Base-by-base conservation (phyloP, 1,284 basidiomycete species). In the Acaromyces ingoldii region DNA sequence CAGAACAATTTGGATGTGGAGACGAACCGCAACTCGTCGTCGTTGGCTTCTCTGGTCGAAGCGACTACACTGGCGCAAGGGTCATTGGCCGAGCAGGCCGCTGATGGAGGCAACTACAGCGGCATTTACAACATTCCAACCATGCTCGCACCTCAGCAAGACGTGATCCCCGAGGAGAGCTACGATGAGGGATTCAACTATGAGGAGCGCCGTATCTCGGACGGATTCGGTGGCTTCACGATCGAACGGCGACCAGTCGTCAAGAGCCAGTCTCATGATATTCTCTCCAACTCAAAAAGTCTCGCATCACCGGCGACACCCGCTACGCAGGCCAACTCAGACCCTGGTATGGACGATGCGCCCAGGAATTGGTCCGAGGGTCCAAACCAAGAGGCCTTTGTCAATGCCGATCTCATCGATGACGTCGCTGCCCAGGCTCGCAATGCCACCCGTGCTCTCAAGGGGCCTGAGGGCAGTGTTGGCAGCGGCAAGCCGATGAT, bases 401-500 rank as follows among this genome's bases (percentile, higher is more conserved):
- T 50, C 24, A 30, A 22, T 29, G 13, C 25, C 28, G 21, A 43
- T 43, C 33, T 70, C 33, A 34, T 64, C 19, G 63, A 67, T 24
- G 67, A 70, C 30, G 51, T 70, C 2, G 67, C 60, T 1, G 59
- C 63, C n/a, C 68, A 71, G 44, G 65, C 68, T 6, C 51, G 51
- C 4, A 63, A 65, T 13, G 68, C 68, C 4, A 71, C 68, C 3
- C 49, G 47, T 31, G 68, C 68, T 10, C 58, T 71, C 34, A 71
- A 71, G 40, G 68, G 66, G 6, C 50, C 57, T 0, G 60, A 61
- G 34, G 55, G 56, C 38, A n/a, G n/a, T n/a, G n/a, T n/a, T n/a
- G n/a, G n/a, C n/a, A n/a, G n/a, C n/a, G 53, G 51, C 30, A 34
- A 30, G 31, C 55, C 50, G 17, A 26, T 46, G 2, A 53, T 65